Base-by-base conservation (phyloP, 306 rosid genomes). In the Acacia melanoxylon region DNA sequence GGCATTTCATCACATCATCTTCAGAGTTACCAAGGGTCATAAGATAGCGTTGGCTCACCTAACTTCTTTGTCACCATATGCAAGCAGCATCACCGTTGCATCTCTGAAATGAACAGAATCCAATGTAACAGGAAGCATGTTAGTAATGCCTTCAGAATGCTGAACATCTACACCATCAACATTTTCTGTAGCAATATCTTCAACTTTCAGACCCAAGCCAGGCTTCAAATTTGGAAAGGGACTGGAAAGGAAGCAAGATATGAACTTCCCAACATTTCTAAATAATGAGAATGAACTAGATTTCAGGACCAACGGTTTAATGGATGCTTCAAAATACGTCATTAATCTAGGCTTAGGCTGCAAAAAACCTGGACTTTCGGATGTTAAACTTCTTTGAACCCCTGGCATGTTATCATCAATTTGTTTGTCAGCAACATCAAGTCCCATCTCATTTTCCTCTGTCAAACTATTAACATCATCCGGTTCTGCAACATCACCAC, bases 41-140 rank as follows among this genome's bases (percentile, higher is more conserved):
- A 72, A 65, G 79, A 67, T 71, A 85, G 63, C 82, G 73, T 54
- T 81, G 76, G 80, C 83, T 78, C 83, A 95, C 99, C 99, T 91
- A 33, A 89, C 96, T 86, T 95, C 98, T 87, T 86, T 88, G 90
- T 93, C 98, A 51, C 98, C 98, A 61, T 92, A 95, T 82, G 98
- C 90, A 82, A 95, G 93, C 75, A 95, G 87, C 98, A 95, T 92
- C 80, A 95, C 83, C 0, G 94, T 88, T 78, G 93, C 99, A 45
- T 89, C 94, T 82, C 91, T 95, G 88, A 93, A 93, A 85, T 89
- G 86, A 76, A 95, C 96, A 86, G 98, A 89, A 89, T 95, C 99
- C 62, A 95, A 83, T 29, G 90, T 85, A 41, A 95, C 86, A 44
- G 98, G 99, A 89, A 92, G 87, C 86, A 78, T 81, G 77, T 79